Base-by-base conservation (phyloP, 371 early-diverging fungal species). In the Mortierella sp. region DNA sequence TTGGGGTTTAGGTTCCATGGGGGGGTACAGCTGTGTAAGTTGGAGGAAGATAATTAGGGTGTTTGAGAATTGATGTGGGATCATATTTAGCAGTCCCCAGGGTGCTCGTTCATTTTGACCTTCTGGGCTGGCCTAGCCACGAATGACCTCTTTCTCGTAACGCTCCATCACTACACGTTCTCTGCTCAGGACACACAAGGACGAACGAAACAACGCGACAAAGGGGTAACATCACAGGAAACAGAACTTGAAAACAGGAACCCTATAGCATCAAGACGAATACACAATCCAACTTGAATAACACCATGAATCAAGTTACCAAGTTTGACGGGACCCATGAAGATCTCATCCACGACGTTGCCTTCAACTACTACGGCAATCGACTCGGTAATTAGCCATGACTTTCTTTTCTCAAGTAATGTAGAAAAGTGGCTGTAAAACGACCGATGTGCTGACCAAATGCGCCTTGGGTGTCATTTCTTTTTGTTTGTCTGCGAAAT, bases 281-380 rank as follows among this genome's bases (percentile, higher is more conserved):
- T 16, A 60, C 14, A 14, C 3, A 26, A n/a, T 9, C 13, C n/a
- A n/a, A 26, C n/a, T 57, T 57, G 16, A 13, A 31, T 38, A 3
- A 38, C 42, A 31, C 34, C 28, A 91, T 92, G 91, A 90, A 90
- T 72, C 91, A 92, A 75, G 91, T 90, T 31, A 88, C 89, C 73
- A 90, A 88, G 50, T 94, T 95, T 85, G 95, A 94, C 76, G 93
- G 96, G 63, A 90, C 91, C 47, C 99, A 99, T 90, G 97, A 97
- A 71, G 98, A 99, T 89, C 92, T 99, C 65, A 95, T 99, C 75
- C 98, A 98, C 87, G 97, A 96, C 80, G 89, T 99, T 28, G 90
- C 94, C 3, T 98, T 97, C 87, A 96, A 98, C 89, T 97, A 92
- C 87, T 98, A 98, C 89, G 98, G 99, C 9, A 96, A 95, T 78